These are phyloP conservation scores for Ustilago shanxiensis DNA, from an alignment of 1,284 basidiomycete species.

Conservation along the genomic window DNA sequence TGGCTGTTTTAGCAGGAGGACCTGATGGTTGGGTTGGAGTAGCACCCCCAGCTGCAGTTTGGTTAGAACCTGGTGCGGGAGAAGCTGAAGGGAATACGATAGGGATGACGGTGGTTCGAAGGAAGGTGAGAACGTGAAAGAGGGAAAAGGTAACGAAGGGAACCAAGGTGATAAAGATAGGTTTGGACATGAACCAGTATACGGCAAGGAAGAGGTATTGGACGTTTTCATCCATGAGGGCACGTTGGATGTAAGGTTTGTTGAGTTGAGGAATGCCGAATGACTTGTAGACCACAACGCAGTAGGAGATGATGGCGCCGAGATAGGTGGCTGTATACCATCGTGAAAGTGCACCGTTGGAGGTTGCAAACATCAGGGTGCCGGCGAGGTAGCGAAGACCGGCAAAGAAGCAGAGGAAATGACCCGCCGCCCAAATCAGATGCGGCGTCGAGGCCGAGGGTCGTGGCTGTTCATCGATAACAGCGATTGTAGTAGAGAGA, in stretches of 20 bases:
- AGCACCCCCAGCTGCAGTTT: slow-evolving; percentile 32
- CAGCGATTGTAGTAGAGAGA: no score
- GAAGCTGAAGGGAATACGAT: slow-evolving; percentile 55
- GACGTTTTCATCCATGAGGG: slow-evolving; percentile 70
- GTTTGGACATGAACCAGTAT: slow-evolving; percentile 70
- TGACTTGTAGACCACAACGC: slow-evolving; percentile 70
- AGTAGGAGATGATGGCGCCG: slow-evolving; percentile 70
- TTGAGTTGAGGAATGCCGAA: slow-evolving; percentile 68
- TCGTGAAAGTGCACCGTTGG: slow-evolving; percentile 53
- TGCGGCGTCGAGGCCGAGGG: slow-evolving; percentile 67
- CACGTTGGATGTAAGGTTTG: slow-evolving; percentile 68
- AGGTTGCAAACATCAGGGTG: slow-evolving; percentile 53
- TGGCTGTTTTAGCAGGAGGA: slow-evolving; percentile 59
- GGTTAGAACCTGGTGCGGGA: slow-evolving; percentile 32
- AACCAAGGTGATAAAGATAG: slow-evolving; percentile 69
- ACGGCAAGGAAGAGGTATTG: slow-evolving; percentile 69
- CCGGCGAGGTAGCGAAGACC: slow-evolving; percentile 66
- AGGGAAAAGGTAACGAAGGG: slow-evolving; percentile 70
- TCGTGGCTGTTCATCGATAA: no score
- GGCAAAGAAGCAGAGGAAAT: slow-evolving; percentile 67
- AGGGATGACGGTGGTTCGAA: slow-evolving; percentile 63
- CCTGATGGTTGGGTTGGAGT: slow-evolving; percentile 38
- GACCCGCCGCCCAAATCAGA: slow-evolving; percentile 69
- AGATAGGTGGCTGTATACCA: slow-evolving; percentile 68
- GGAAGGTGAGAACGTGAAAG: slow-evolving; percentile 68